These are phyloP conservation scores for Thelonectria discophora DNA, from an alignment of 2,329 filamentous ascomycete genomes.

Conservation along the genomic window DNA sequence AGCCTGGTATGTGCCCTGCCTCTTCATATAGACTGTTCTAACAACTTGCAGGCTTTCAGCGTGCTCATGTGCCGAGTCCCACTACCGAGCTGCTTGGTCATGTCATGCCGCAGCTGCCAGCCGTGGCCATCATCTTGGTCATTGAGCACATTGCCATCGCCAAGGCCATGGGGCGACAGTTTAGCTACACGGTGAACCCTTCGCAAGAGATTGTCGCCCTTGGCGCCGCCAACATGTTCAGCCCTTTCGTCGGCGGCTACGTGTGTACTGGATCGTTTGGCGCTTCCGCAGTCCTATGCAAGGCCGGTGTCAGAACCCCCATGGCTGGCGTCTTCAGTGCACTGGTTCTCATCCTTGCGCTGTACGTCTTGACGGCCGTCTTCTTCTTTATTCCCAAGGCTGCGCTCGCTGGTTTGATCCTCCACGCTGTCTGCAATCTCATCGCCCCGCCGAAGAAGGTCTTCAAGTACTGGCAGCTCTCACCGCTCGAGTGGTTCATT, in stretches of 20 bases:
- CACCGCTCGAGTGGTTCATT: constrained; percentile 76
- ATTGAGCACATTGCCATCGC: constrained; percentile 87
- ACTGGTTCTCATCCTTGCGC: constrained; percentile 76
- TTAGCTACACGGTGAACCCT: constrained; percentile 81
- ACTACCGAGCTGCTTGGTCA: constrained; percentile 63
- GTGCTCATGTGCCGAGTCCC: constrained; percentile 67
- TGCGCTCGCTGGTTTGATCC: constrained; percentile 78
- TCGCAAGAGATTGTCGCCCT: constrained; percentile 84
- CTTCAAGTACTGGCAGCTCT: constrained; percentile 81
- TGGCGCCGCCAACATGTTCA: constrained; percentile 78
- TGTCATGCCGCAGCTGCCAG: constrained; percentile 71
- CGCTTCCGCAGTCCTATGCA: constrained; percentile 84
- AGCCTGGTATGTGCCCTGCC: constrained; percentile 57
- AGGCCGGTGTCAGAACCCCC: constrained; percentile 82
- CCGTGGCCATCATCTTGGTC: constrained; percentile 77
- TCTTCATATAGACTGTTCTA: neutral
- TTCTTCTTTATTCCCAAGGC: constrained; percentile 85
- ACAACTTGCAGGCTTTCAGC: constrained; percentile 64
- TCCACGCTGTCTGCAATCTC: constrained; percentile 82
- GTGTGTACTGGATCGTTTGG: constrained; percentile 59
- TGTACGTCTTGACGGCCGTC: constrained; percentile 79
- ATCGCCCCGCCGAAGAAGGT: constrained; percentile 77
- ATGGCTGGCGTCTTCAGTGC: constrained; percentile 83
- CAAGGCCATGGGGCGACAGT: constrained; percentile 81
- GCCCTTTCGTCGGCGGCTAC: constrained; percentile 73